Base-by-base conservation (phyloP, 495 filamentous ascomycete species). In the Mytilinidion resinicola region DNA sequence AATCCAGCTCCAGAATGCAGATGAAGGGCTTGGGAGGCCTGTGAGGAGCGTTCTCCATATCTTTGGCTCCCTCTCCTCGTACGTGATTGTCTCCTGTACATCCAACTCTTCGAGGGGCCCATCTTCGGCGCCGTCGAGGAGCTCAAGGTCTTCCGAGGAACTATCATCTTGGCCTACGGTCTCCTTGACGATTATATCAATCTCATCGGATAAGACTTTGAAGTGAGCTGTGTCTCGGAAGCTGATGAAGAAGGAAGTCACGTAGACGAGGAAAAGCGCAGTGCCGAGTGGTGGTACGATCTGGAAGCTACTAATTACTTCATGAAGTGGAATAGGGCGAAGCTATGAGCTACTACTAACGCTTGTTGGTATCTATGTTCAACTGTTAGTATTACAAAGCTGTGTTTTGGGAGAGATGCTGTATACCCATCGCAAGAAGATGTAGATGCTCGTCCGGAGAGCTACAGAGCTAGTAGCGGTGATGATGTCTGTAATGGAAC, bases 391-490 rank as follows among this genome's bases (percentile, higher is more conserved):
- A 36, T 53, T 33, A 25, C 30, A 34, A 15, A 36, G 12, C 44
- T 6, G 33, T 19, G 41, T 17, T 39, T 15, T 43, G 11, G 14
- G 37, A 15, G 17, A 39, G 50, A 12, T 42, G 17, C 41, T 17
- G 33, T 76, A 62, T 77, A 95, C 90, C 90, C 90, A 96, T 83
- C 93, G 78, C 21, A 96, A 74, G 69, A 96, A 96, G 56, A 91
- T 62, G 67, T 86, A 93, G 54, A 80, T 75, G 11, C 77, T 56
- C 1, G 83, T 21, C 51, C 91, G 79, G 50, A 96, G 65, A 1
- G 66, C 67, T 1, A 78, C 57, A 9, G 90, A 93, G 74, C 82
- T 88, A 12, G 76, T 63, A 19, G 73, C 72, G 15, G 74, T 74
- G 41, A 72, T 49, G 17, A 60, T 36, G 37, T 65, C 59, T 17